Evolutionary conservation across 192 early-diverging fungal genomes (phyloP), one percentile per base, ranked within the genome.

Genomic region (Linnemannia zychae): DNA sequence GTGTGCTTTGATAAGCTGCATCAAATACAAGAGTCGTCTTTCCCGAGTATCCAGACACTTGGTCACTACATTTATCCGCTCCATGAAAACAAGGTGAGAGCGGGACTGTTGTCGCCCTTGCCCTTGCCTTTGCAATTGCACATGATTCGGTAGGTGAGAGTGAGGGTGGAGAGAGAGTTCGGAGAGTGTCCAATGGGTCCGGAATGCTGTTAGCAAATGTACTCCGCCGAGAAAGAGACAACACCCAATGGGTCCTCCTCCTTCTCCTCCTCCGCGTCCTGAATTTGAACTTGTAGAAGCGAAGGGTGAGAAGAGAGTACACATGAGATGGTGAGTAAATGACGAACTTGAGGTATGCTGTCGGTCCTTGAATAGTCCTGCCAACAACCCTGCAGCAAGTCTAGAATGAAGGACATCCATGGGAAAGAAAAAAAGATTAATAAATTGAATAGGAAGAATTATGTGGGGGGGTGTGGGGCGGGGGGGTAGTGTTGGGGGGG

Each of bases 111-210:
- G n/a, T n/a, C n/a, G 38, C 31, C 60, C 33, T 18, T 66, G 60
- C 9, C n/a, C 2, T 37, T 67, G 57, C 46, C 53, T 44, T 4
- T 76, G 74, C 16, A 34, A 57, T 20, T 50, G 11, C 9, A 60
- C 33, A 20, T 17, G 16, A 24, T 0, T 28, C 24, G n/a, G n/a
- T 28, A 11, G 24, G 28, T n/a, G 28, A 28, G 11, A 11, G 28
- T 20, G n/a, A 57, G n/a, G n/a, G 24, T 7, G n/a, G 6, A 28
- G 57, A 63, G 24, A 63, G 57, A 63, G 57, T 63, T 63, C 24
- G 57, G 57, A 44, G 24, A 76, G 63, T 17, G 74, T 67, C 74
- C 74, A 76, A 2, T 52, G 63, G 6, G 44, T 65, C 63, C 74
- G 63, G 12, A 76, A 47, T 38, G 74, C 74, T 1, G 60, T 63